Evolutionary conservation across 805 yeast species (phyloP), one percentile per base, ranked within the genome.

Genomic region (Metschnikowia picachoensis): DNA sequence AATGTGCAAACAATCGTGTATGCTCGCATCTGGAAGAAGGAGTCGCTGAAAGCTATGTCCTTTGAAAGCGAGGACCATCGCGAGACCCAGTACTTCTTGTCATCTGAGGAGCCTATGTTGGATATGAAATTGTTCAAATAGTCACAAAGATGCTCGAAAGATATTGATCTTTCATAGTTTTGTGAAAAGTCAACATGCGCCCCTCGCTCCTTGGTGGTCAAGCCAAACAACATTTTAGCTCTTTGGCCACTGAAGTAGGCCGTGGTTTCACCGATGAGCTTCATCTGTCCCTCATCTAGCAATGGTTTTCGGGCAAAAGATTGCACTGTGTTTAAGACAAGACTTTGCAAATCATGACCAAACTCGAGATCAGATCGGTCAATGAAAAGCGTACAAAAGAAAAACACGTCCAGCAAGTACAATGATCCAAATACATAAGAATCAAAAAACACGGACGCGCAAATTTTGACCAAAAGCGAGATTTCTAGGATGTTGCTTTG

Each of bases 331-430:
- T 87, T 85, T 57, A 82, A 72, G 15, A 84, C 62, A 36, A 87
- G 62, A 49, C 79, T 80, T 54, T 84, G 82, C 33, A 87, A 67
- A 32, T 76, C 81, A 14, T 65, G 62, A 44, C 95, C 80, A 50
- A 88, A 73, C 30, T 83, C 79, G 30, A 74, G 60, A 11, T 74
- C 73, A 7, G 76, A 73, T 46, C 69, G 65, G 57, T 77, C 82
- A 61, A 79, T 76, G 61, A 76, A 77, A 16, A 86, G 70, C 0
- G 92, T 76, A 29, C 85, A 76, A 49, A 87, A 71, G 56, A 80
- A 82, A 46, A 86, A 73, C 2, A 87, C 74, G 58, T 89, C 95
- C 11, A 91, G 84, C 51, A 88, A 64, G 59, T 75, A 85, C 65
- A 78, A 68, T 48, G 83, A 82, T 8, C 85, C 80, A 53, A 79